Evolutionary conservation across 2,329 filamentous ascomycete genomes (phyloP), one percentile per base, ranked within the genome.

Genomic region (Pyrenophora tritici-repentis): DNA sequence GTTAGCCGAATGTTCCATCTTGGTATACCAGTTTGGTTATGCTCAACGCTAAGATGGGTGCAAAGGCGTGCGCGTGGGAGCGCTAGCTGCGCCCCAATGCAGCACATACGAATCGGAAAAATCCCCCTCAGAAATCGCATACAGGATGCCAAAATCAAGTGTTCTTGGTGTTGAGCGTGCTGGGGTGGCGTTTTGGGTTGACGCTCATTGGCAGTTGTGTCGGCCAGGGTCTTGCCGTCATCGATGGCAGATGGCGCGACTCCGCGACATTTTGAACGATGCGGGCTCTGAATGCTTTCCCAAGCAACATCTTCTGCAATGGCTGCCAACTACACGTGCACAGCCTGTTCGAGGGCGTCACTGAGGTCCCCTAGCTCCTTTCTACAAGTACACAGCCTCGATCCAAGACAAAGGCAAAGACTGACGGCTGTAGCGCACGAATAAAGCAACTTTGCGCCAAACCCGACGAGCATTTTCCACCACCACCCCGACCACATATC

Each of bases 261-360:
- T 60, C 58, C 3, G 55, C 63, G 59, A 66, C 61, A 59, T 68
- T 63, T 65, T 61, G 58, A 55, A 55, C 44, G 9, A 29, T 44
- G 42, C 42, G 12, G 40, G 31, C 37, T 54, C 33, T 51, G 20
- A 36, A 45, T 32, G 26, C 42, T 22, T 42, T 32, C 34, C 39
- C 45, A 51, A 47, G 40, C 22, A 32, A 42, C 47, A 53, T 34
- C 50, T 26, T 24, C 54, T 33, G 53, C 62, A 56, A 75, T 75
- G 73, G 68, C 72, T 33, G 66, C 69, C 41, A 66, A 55, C 48
- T 73, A 67, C 59, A 71, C 67, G 5, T 75, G 73, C 58, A 65
- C 60, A 53, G 61, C 69, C 52, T 75, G 73, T 59, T 66, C 65
- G 2, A 56, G 58, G 46, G 66, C 69, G 17, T 36, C 73, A 9